Percentiles rank a stretch among this genome's conserved stretches.
These are phyloP conservation scores for Xylaria telfairii DNA, from an alignment of 495 filamentous ascomycete species.

Conservation along the genomic window DNA sequence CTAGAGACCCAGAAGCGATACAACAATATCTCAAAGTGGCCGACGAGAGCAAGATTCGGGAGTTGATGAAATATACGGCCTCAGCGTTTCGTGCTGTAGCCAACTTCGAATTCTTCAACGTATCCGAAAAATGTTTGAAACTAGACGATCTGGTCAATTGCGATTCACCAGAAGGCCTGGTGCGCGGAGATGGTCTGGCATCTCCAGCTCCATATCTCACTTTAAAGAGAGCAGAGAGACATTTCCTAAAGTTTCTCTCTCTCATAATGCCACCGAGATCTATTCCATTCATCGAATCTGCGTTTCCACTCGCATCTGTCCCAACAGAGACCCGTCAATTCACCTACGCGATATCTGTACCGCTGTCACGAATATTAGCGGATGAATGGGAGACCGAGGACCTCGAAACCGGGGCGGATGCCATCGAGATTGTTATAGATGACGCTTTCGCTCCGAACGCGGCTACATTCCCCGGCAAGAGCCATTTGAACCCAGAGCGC, in stretches of 20 bases:
- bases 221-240: slow-evolving; percentile 72
- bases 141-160: slow-evolving; percentile 17
- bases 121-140: slow-evolving; percentile 49
- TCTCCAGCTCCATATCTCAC: slow-evolving; percentile 67
- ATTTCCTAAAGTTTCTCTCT: slow-evolving; percentile 72
- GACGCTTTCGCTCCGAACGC: slow-evolving; percentile 48
- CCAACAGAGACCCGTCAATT: slow-evolving; percentile 65
- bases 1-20: slow-evolving; percentile 67
- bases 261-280: slow-evolving; percentile 61
- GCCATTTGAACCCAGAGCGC: slow-evolving; percentile 51
- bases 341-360: slow-evolving; percentile 68
- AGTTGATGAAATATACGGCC: slow-evolving; percentile 53
- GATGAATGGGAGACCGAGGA: slow-evolving; percentile 60
- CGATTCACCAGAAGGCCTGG: slow-evolving; percentile 35
- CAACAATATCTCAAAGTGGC: slow-evolving; percentile 62
- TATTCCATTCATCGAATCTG: slow-evolving; percentile 64
- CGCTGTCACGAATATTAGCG: slow-evolving; percentile 59
- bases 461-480: slow-evolving; percentile 48
- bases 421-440: slow-evolving; percentile 70
- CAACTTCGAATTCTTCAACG: slow-evolving; percentile 77
- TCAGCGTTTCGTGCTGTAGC: slow-evolving; percentile 65
- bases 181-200: slow-evolving; percentile 45
- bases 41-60: slow-evolving; percentile 56
- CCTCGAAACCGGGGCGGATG: slow-evolving; percentile 70
- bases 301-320: slow-evolving; percentile 68